Percentiles rank a stretch among this genome's conserved stretches.
phyloP scores from a whole-genome alignment of 306 rosid genomes.

The Quercus suber region DNA sequence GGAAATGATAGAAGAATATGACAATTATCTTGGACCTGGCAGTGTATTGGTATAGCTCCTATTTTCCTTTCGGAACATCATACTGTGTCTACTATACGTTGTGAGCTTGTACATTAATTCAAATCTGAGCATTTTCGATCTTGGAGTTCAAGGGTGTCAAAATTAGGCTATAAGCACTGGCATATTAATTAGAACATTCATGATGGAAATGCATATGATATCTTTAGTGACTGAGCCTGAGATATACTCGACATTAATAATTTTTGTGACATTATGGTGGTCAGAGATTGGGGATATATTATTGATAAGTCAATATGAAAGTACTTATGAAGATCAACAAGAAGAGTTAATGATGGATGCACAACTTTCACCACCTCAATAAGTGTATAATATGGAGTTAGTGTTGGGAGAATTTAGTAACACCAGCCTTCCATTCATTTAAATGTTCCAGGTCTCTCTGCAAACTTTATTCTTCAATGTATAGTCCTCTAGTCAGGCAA shows the following conservation, averaged over 20 bases:
- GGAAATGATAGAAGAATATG: conserved; percentile 92
- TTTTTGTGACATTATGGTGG: not conserved
- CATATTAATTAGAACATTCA: not conserved
- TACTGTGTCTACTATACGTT: not conserved
- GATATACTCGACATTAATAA: not conserved
- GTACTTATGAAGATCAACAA: too few species aligned
- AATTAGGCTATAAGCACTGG: not conserved
- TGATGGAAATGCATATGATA: not conserved
- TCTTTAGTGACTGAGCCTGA: not conserved
- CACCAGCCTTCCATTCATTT: not conserved
- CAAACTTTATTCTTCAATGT: not conserved
- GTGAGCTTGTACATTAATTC: not conserved
- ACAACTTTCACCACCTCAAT: too few species aligned
- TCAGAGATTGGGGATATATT: not conserved
- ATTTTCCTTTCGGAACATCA: not conserved
- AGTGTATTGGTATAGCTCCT: conserved; percentile 71
- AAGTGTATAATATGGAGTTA: too few species aligned
- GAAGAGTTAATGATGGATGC: too few species aligned
- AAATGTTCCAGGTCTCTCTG: not conserved
- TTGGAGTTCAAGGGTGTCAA: not conserved
- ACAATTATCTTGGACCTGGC: conserved; percentile 97
- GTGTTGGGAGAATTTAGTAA: too few species aligned
- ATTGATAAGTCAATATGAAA: not conserved
- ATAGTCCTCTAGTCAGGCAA: not conserved
- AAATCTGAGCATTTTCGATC: not conserved